Conservation (phyloP, 73 alveolate species). For the Breviolum minutum region DNA sequence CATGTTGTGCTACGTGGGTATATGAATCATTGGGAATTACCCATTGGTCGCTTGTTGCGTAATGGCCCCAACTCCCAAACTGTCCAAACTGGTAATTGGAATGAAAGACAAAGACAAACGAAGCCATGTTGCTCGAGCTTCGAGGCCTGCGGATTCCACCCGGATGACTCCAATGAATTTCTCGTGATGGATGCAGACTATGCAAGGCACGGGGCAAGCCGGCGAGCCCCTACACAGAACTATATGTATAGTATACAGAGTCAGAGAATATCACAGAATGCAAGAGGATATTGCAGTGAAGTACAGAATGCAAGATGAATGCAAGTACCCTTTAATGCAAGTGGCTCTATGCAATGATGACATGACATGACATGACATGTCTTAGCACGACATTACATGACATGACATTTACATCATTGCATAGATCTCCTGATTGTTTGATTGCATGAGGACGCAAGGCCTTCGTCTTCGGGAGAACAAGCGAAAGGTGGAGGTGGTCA, state of each 20-base stretch:
- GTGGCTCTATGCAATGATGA: too few species aligned
- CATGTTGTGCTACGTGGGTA: background rate
- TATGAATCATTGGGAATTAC: too few species aligned
- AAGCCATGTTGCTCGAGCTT: background rate
- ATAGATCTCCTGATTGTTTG: background rate
- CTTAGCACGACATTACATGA: too few species aligned
- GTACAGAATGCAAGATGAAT: too few species aligned
- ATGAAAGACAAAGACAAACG: background rate
- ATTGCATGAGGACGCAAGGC: slow-evolving; percentile 20
- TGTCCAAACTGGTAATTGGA: too few species aligned
- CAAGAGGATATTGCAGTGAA: too few species aligned
- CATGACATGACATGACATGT: too few species aligned
- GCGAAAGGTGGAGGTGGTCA: background rate
- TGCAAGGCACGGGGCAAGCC: slow-evolving; percentile 18
- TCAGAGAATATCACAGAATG: too few species aligned
- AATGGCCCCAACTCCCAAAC: too few species aligned
- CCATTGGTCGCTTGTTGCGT: too few species aligned
- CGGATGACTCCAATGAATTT: background rate
- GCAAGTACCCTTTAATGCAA: too few species aligned
- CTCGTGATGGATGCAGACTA: slow-evolving; percentile 18
- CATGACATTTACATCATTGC: background rate
- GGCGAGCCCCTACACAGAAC: background rate
- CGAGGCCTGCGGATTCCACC: slow-evolving; percentile 41
- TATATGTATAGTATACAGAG: too few species aligned
- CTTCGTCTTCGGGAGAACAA: slow-evolving; percentile 34